phyloP scores from a whole-genome alignment of 2,329 filamentous ascomycete genomes.

The Monilinia vaccinii-corymbosi region DNA sequence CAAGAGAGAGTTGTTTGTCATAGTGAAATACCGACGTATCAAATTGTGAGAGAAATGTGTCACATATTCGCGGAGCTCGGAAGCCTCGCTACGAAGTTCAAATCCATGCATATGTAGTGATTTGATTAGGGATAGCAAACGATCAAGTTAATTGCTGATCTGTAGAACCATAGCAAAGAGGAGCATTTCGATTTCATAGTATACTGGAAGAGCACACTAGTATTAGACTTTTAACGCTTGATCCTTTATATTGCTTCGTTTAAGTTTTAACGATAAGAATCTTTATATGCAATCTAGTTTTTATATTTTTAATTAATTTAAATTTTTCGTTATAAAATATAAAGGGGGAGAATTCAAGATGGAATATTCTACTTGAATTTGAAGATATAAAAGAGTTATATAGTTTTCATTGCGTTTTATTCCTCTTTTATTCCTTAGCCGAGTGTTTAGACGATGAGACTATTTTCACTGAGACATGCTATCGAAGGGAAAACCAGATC shows the following conservation, averaged over 20 bases:
- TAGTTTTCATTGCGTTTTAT: too few species aligned
- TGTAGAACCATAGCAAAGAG: background rate
- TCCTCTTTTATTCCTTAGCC: too few species aligned
- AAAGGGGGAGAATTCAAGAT: too few species aligned
- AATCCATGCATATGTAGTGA: background rate
- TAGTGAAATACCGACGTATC: background rate
- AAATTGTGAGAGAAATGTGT: constrained; percentile 1
- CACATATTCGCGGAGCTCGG: background rate
- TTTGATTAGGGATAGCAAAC: background rate
- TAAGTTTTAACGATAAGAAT: too few species aligned
- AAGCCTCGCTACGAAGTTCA: background rate
- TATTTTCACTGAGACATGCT: background rate
- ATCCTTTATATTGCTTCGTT: too few species aligned
- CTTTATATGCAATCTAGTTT: too few species aligned
- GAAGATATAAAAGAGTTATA: too few species aligned
- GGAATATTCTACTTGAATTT: too few species aligned
- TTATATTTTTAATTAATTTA: too few species aligned
- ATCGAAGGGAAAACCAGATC: background rate
- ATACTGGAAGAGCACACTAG: background rate
- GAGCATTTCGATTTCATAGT: background rate
- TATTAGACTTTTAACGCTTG: background rate
- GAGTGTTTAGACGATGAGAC: background rate
- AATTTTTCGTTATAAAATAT: too few species aligned
- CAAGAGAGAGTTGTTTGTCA: background rate
- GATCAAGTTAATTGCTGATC: background rate